Percentiles rank a stretch among this genome's conserved stretches.
These are phyloP conservation scores for Aspergillus arachidicola DNA, from an alignment of 2,329 filamentous ascomycete genomes.

Conservation along the genomic window DNA sequence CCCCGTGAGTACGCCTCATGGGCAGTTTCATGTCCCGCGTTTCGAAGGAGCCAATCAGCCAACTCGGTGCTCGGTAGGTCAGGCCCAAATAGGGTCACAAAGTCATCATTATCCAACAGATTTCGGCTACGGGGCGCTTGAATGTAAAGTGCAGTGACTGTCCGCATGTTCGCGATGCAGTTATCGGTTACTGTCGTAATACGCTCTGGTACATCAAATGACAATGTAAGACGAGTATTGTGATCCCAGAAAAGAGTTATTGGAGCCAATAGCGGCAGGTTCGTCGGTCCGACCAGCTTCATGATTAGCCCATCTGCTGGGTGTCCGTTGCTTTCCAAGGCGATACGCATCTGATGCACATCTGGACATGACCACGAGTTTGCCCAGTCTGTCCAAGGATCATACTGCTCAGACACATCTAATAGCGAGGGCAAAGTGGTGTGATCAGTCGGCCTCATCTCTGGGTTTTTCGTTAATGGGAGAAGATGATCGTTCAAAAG, in stretches of 20 bases:
- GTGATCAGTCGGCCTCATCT: constrained; percentile 20
- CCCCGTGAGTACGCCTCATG: constrained; percentile 22
- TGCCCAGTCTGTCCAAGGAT: constrained; percentile 34
- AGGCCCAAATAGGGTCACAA: constrained; percentile 31
- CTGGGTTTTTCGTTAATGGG: constrained; percentile 52
- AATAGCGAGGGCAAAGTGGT: constrained; percentile 23
- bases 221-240: constrained; percentile 23
- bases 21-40: constrained; percentile 26
- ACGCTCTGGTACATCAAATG: constrained; percentile 19
- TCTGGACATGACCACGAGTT: constrained; percentile 27
- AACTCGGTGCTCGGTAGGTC: constrained; percentile 20
- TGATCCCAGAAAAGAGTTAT: constrained; percentile 34
- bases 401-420: constrained; percentile 31
- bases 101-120: constrained; percentile 22
- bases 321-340: constrained; percentile 18
- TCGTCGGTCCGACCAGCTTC: constrained; percentile 24
- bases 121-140: constrained; percentile 22
- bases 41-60: constrained; percentile 22
- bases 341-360: constrained; percentile 26
- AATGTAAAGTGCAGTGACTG: constrained; percentile 33
- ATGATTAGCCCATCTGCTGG: constrained; percentile 20
- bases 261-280: constrained; percentile 19
- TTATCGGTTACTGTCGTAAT: constrained; percentile 15
- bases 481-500: constrained; percentile 78
- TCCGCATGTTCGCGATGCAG: constrained; percentile 33